Conservation (phyloP, 164 flowering plant genomes). For the Nelumbo lutea region DNA sequence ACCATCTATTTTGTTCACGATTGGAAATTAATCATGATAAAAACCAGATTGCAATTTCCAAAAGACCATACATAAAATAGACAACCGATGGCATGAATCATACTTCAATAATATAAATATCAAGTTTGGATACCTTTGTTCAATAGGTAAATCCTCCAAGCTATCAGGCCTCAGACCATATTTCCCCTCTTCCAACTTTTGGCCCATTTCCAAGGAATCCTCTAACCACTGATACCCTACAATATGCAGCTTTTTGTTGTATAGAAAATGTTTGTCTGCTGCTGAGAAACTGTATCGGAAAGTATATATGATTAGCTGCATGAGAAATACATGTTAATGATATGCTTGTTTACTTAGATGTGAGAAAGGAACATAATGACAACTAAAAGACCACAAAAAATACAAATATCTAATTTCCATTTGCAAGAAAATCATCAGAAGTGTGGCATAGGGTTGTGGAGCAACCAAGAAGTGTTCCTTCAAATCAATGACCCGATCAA, state of each 20-base stretch:
- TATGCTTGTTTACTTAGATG: no score
- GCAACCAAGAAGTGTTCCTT: neutral
- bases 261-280: slow-evolving; percentile 36
- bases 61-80: neutral
- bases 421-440: neutral
- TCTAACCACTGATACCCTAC: slow-evolving; percentile 78
- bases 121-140: slow-evolving; percentile 27
- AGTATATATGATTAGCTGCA: neutral
- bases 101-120: neutral
- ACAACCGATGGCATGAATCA: neutral
- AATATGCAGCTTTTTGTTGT: slow-evolving; percentile 47
- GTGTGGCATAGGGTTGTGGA: neutral
- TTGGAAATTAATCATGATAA: neutral
- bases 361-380: neutral
- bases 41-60: neutral
- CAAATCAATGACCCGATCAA: neutral
- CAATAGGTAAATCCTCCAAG: slow-evolving; percentile 24
- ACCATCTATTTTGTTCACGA: neutral
- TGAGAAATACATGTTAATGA: neutral
- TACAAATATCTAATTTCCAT: neutral
- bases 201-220: slow-evolving; percentile 44
- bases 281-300: slow-evolving; percentile 42
- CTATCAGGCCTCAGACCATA: slow-evolving; percentile 49
- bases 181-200: slow-evolving; percentile 47
- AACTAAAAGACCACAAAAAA: neutral